A percentile compares a stretch with the other conserved stretches of the same genome.
These are phyloP conservation scores for Gaultheria prostrata DNA, from an alignment of 148 eudicot species.

Conservation along the genomic window DNA sequence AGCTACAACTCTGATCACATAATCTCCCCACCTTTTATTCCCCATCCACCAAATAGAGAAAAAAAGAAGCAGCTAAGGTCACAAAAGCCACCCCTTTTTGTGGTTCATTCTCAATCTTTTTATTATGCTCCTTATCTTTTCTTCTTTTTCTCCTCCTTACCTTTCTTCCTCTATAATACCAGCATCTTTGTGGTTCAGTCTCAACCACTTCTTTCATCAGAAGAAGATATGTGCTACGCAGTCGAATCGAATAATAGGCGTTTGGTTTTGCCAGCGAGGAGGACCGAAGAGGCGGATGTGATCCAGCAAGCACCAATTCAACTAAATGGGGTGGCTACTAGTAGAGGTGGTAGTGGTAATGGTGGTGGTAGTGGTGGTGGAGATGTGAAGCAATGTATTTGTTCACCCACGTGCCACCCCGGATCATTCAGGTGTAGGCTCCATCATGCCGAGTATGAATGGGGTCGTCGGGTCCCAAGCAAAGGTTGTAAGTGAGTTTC, in stretches of 20 bases:
- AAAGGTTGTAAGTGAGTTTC: not conserved
- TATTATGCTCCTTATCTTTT: not conserved
- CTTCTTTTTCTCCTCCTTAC: not conserved
- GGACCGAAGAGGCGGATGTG: slow-evolving; percentile 12
- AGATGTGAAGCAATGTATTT: slow-evolving; percentile 27
- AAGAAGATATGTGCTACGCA: not conserved
- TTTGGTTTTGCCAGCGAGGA: slow-evolving; percentile 1
- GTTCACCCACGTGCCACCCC: slow-evolving; percentile 43
- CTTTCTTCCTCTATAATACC: not conserved
- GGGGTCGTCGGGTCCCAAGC: slow-evolving; percentile 19
- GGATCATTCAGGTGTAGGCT: slow-evolving; percentile 46
- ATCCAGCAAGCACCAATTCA: not conserved
- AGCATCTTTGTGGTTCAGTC: not conserved
- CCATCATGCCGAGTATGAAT: slow-evolving; percentile 32
- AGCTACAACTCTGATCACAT: not conserved
- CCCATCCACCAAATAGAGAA: not conserved
- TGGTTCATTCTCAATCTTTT: not conserved
- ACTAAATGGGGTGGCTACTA: not conserved
- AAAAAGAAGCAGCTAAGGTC: not conserved
- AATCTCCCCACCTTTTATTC: not conserved
- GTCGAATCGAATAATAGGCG: not conserved
- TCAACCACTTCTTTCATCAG: not conserved
- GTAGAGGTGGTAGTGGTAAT: not conserved
- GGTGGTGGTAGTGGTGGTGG: slow-evolving; percentile 11
- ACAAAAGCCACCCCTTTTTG: not conserved